These are phyloP conservation scores for Cercospora brassicicola DNA, from an alignment of 2,329 filamentous ascomycete species.

Conservation along the genomic window DNA sequence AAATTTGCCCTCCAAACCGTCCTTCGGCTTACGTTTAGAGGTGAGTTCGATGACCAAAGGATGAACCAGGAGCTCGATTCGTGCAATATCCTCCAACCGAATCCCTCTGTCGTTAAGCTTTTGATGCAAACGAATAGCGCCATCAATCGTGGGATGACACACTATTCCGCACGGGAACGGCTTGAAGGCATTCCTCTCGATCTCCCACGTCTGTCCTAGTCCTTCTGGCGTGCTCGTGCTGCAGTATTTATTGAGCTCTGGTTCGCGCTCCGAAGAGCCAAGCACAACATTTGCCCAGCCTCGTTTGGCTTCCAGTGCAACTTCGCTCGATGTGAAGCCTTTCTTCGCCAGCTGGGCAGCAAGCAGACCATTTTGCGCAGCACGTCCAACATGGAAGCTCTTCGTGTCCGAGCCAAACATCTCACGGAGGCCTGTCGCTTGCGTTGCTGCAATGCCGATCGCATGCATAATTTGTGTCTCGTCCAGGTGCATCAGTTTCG, in stretches of 20 bases:
- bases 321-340: constrained; percentile 51
- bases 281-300: constrained; percentile 56
- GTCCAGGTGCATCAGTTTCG: constrained; percentile 49
- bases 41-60: constrained; percentile 56
- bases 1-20: constrained; percentile 57
- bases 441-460: constrained; percentile 55
- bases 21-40: constrained; percentile 51
- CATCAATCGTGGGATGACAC: constrained; percentile 58
- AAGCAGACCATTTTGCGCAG: constrained; percentile 55
- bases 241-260: constrained; percentile 42
- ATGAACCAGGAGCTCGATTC: constrained; percentile 50
- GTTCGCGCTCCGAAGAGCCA: constrained; percentile 38
- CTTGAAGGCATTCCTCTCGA: constrained; percentile 57
- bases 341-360: constrained; percentile 50
- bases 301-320: constrained; percentile 54
- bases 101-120: constrained; percentile 40
- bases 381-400: constrained; percentile 56
- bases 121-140: constrained; percentile 49
- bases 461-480: constrained; percentile 49
- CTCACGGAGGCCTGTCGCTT: constrained; percentile 56
- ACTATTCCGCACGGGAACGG: constrained; percentile 60
- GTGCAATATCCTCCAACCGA: constrained; percentile 40
- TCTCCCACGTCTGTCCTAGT: constrained; percentile 51
- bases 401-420: constrained; percentile 60
- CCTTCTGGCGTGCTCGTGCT: constrained; percentile 35